Base-by-base conservation (phyloP, 2,329 filamentous ascomycete species). In the Calonectria pseudoreteaudii region DNA sequence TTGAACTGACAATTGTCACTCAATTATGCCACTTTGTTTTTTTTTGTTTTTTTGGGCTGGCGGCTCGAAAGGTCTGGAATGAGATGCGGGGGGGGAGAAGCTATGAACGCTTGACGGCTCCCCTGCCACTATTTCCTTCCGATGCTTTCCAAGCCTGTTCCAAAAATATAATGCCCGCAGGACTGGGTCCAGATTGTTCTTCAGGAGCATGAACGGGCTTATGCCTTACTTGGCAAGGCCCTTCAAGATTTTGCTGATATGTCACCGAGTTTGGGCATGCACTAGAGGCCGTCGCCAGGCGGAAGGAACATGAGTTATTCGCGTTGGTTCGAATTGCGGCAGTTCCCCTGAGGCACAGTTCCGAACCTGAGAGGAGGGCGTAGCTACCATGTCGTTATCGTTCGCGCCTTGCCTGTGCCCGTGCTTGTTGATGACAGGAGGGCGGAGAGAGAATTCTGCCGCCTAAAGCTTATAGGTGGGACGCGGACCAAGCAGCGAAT, bases 141-240 rank as follows among this genome's bases (percentile, higher is more conserved):
- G 6, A 16, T 11, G 10, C 23, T 30, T 44, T 14, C 14, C 36
- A 38, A 26, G n/a, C 50, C 8, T 41, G 64, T 68, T 53, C 62
- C 64, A 67, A 67, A 64, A 71, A 68, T 71, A 67, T 53, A 14
- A 23, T 38, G 3, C 16, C 16, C 14, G 28, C 36, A 62, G 16
- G n/a, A 10, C 26, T 23, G 20, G 20, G 23, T 5, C 38, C 30
- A 18, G 44, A n/a, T 41, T 18, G 30, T 52, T 26, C 31, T 14
- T 30, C 26, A 41, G 23, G 11, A 23, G 38, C 3, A 52, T 30
- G 16, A 10, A 34, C 30, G 11, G 28, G 50, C 68, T 47, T 28
- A 44, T 26, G 13, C 69, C 23, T 30, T 41, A 36, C 56, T 47
- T 30, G 41, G 20, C 62, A 66, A 34, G 60, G 60, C 60, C n/a